A percentile compares a stretch with the other conserved stretches of the same genome.
Conservation (phyloP, 805 yeast species). For the Alloascoidea africana region DNA sequence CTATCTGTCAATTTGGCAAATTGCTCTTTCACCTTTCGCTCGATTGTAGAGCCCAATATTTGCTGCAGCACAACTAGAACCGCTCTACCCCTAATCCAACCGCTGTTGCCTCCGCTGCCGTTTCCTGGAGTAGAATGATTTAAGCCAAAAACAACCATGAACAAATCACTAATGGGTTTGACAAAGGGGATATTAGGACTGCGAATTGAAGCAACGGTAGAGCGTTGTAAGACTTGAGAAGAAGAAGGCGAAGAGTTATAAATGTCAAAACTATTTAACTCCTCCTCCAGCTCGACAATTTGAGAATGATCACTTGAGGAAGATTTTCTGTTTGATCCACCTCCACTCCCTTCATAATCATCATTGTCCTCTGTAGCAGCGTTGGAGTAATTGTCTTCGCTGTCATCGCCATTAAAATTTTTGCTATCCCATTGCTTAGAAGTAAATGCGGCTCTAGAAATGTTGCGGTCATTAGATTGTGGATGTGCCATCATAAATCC, state of each 20-base stretch:
- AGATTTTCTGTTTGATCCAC: too few relatives aligned
- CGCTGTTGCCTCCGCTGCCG: conserved; percentile 39
- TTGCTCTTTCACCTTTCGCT: conserved; percentile 40
- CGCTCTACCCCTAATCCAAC: conserved; percentile 78
- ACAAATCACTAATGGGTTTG: conserved; percentile 67
- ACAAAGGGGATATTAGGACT: conserved; percentile 43
- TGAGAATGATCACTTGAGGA: too few relatives aligned
- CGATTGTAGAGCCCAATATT: conserved; percentile 76
- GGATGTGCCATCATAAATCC: too few relatives aligned
- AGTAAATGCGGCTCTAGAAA: neutral
- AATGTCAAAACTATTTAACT: conserved; percentile 35
- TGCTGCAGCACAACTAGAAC: conserved; percentile 71
- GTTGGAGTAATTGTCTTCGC: neutral
- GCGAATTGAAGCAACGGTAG: conserved; percentile 5
- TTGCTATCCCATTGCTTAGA: too few relatives aligned
- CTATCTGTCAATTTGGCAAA: conserved; percentile 26
- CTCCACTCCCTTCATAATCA: conserved; percentile 2
- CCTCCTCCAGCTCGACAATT: conserved; percentile 16
- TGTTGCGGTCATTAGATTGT: neutral
- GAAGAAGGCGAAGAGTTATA: too few relatives aligned
- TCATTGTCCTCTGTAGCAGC: conserved; percentile 7
- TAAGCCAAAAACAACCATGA: conserved; percentile 55
- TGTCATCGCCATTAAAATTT: too few relatives aligned
- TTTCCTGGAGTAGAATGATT: conserved; percentile 28
- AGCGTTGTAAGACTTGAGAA: too few relatives aligned